Evolutionary conservation across 345 rosid species (phyloP), one percentile per base, ranked within the genome.

Genomic region (Populus nigra): DNA sequence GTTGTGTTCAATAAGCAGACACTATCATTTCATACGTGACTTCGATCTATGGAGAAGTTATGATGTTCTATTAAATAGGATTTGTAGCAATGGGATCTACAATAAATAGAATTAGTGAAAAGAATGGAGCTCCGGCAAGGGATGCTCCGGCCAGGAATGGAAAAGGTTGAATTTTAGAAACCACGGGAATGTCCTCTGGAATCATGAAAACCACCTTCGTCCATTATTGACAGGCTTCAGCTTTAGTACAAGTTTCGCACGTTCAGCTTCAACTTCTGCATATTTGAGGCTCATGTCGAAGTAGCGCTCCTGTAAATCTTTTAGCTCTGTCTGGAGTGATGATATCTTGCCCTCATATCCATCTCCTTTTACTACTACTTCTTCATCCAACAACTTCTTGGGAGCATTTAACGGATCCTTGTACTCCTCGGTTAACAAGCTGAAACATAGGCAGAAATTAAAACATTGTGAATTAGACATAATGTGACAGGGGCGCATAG

Each of bases 261-360:
- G 77, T 62, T 91, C 84, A 71, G 88, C 82, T 80, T 89, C 89
- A 11, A 84, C 92, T 81, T 89, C 87, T 0, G 94, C 92, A 38
- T 87, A 91, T 75, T 87, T 85, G 31, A 91, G 87, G 85, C 94
- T 91, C 88, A 89, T 83, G 41, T 85, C 82, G 74, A 84, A 77
- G 82, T 86, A 88, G 62, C 90, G 83, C 61, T 91, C 89, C 1
- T 41, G 89, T 62, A 89, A 36, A 65, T 88, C 89, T 71, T 41
- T 85, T 65, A 90, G 79, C 84, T 90, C 92, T 20, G 72, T 33
- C 82, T 85, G 85, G 6, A 88, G 81, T 3, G 77, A 68, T 31
- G 78, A 63, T 49, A 50, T 35, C 27, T 68, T 76, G 49, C 65
- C 45, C 47, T 69, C 68, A 15, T 50, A 22, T 53, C 47, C 61